These are phyloP conservation scores for Fusarium protoensiforme DNA, from an alignment of 2,329 filamentous ascomycete genomes.

Conservation along the genomic window DNA sequence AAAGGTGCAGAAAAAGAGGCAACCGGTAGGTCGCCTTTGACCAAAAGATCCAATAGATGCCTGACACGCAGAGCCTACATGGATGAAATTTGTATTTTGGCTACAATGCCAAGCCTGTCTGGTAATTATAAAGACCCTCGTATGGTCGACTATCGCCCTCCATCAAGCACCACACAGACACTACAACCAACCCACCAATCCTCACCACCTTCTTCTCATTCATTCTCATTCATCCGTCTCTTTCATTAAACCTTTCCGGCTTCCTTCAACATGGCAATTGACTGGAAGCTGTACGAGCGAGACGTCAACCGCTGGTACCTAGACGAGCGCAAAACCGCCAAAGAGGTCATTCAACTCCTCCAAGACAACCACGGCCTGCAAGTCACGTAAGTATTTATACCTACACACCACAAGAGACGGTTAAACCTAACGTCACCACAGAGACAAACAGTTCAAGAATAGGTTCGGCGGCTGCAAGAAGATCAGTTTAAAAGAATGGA, in stretches of 20 bases:
- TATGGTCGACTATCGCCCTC: no score
- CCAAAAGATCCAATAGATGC: not conserved
- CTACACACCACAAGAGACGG: not conserved
- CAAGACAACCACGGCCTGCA: not conserved
- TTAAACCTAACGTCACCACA: not conserved
- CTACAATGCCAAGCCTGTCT: not conserved
- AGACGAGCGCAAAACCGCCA: not conserved
- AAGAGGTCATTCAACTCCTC: not conserved
- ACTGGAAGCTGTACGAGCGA: not conserved
- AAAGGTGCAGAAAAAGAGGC: not conserved
- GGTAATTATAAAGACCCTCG: not conserved
- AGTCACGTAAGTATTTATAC: not conserved
- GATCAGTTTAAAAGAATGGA: not conserved
- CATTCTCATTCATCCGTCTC: not conserved
- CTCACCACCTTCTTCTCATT: not conserved
- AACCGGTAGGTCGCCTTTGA: not conserved
- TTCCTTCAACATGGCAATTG: not conserved
- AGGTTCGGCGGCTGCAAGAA: constrained; percentile 2
- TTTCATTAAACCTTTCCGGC: not conserved
- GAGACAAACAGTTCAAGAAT: not conserved
- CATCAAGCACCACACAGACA: not conserved
- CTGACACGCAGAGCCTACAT: not conserved
- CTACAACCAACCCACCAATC: not conserved
- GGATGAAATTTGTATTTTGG: no score
- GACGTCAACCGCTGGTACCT: not conserved